Percentiles rank a stretch among this genome's conserved stretches.
phyloP scores from a whole-genome alignment of 169 alveolate species.

The Eimeria praecox region DNA sequence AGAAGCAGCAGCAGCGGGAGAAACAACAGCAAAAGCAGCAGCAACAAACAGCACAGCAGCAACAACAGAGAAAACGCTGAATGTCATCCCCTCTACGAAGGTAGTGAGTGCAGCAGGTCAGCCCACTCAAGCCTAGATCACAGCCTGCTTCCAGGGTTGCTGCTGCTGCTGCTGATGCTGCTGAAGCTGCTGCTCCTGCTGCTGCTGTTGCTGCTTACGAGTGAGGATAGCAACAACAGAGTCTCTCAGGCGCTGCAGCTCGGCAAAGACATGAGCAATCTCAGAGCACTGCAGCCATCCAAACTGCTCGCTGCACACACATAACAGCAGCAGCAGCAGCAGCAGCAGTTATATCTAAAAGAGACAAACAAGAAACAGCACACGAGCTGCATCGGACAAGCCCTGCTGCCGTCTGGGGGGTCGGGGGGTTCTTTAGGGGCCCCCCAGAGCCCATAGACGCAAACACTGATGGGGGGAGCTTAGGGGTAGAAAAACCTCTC shows the following conservation, averaged over 20 bases:
- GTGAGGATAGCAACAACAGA: slow-evolving; percentile 31
- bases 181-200: background rate
- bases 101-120: background rate
- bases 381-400: no score
- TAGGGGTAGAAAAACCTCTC: background rate
- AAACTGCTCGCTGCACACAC: slow-evolving; percentile 33
- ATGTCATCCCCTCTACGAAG: background rate
- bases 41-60: background rate
- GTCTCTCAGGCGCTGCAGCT: slow-evolving; percentile 54
- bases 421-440: background rate
- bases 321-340: background rate
- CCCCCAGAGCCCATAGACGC: background rate
- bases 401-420: background rate
- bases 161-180: background rate
- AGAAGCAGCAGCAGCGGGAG: background rate
- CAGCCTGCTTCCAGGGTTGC: background rate
- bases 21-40: background rate
- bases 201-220: slow-evolving; percentile 12
- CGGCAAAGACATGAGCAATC: slow-evolving; percentile 24
- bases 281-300: slow-evolving; percentile 62
- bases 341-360: background rate
- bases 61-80: background rate
- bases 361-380: background rate
- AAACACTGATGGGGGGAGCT: background rate
- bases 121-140: background rate